Percentiles rank a stretch among this genome's conserved stretches.
Evolutionary conservation across 2,329 filamentous ascomycete genomes (phyloP).

Genomic region (Fusarium bactridioides): DNA sequence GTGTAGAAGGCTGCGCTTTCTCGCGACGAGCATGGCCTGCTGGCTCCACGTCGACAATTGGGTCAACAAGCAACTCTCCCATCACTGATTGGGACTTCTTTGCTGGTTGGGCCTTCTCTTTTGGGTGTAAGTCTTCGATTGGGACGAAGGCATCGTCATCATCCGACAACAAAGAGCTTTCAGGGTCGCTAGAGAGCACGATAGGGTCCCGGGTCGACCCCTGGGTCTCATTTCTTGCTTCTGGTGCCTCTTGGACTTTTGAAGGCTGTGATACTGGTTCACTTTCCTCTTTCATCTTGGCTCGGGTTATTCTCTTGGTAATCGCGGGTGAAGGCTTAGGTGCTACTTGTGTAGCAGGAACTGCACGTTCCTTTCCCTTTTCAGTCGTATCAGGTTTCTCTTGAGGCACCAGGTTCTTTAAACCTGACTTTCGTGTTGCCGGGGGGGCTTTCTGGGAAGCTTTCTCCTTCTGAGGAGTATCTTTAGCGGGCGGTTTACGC

Average conservation of each 20-base stretch:
- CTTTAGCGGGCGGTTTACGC: neutral
- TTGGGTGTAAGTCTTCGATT: neutral
- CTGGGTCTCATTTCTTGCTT: neutral
- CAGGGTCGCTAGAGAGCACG: conserved; percentile 29
- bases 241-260: neutral
- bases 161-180: conserved; percentile 7
- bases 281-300: neutral
- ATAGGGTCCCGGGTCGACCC: conserved; percentile 7
- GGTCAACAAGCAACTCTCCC: neutral
- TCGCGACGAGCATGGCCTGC: neutral
- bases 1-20: neutral
- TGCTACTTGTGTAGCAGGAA: neutral
- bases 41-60: neutral
- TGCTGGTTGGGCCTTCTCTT: neutral
- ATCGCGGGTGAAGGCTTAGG: neutral
- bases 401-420: neutral
- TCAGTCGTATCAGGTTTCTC: neutral
- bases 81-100: neutral
- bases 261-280: neutral
- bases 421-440: neutral
- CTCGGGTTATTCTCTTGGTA: neutral
- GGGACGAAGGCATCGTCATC: neutral
- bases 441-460: neutral
- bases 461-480: neutral
- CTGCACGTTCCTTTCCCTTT: neutral